Percentiles rank a stretch among this genome's conserved stretches.
phyloP scores from a whole-genome alignment of 2,329 filamentous ascomycete species.

The Diplodia corticola region DNA sequence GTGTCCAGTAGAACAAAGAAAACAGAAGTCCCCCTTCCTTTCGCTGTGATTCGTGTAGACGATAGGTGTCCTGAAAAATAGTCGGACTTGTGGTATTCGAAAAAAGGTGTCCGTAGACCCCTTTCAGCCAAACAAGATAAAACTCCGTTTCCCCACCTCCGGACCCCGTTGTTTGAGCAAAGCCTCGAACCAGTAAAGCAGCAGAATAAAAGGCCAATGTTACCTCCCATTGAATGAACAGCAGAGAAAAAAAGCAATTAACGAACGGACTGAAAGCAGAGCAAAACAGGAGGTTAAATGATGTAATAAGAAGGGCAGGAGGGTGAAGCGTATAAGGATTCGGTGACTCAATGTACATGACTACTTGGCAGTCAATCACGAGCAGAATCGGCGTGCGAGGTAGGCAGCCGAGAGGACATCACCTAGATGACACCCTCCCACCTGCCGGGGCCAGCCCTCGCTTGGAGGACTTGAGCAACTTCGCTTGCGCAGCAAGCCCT shows the following conservation, averaged over 20 bases:
- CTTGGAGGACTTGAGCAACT: slow-evolving; percentile 52
- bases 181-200: neutral
- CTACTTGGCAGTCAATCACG: neutral
- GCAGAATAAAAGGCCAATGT: slow-evolving; percentile 5
- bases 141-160: slow-evolving; percentile 18
- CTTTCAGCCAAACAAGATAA: slow-evolving; percentile 13
- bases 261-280: slow-evolving; percentile 4
- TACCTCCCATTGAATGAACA: slow-evolving; percentile 17
- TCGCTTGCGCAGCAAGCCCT: slow-evolving; percentile 67
- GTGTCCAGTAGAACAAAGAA: slow-evolving; percentile 9
- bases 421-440: slow-evolving; percentile 62
- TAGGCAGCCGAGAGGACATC: neutral
- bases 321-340: slow-evolving; percentile 17
- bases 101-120: neutral
- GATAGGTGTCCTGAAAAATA: slow-evolving; percentile 17
- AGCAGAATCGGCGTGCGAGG: neutral
- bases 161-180: slow-evolving; percentile 11
- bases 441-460: slow-evolving; percentile 62
- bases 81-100: slow-evolving; percentile 12
- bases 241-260: neutral
- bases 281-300: slow-evolving; percentile 1
- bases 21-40: neutral
- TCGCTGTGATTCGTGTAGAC: slow-evolving; percentile 13
- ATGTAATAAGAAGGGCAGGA: slow-evolving; percentile 16
- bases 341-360: slow-evolving; percentile 20